A percentile compares a stretch with the other conserved stretches of the same genome.
phyloP scores from a whole-genome alignment of 768 basidiomycete species.

The Collybiopsis luxurians region DNA sequence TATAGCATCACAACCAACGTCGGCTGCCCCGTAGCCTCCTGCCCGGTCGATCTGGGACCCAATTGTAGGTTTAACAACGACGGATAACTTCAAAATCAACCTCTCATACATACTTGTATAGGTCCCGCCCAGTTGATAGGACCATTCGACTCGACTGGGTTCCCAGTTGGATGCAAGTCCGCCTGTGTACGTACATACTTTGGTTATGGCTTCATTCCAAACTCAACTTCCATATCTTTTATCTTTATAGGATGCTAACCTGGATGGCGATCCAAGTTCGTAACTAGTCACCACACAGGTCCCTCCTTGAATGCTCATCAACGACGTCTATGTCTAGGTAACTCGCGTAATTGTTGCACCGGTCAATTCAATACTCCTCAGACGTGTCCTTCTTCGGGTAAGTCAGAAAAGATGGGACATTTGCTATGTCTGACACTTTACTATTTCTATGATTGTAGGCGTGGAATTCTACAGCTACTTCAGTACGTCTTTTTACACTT shows the following conservation, averaged over 20 bases:
- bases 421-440: not conserved
- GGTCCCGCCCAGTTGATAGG: conserved; percentile 45
- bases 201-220: not conserved
- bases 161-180: conserved; percentile 51
- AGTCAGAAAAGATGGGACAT: not conserved
- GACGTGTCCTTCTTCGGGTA: conserved; percentile 33
- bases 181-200: conserved; percentile 39
- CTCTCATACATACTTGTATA: conserved; percentile 10
- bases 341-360: conserved; percentile 38
- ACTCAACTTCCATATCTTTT: not conserved
- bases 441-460: conserved; percentile 9
- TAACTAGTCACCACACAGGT: too few relatives aligned
- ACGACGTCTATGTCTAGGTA: too few relatives aligned
- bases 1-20: conserved; percentile 47
- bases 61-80: conserved; percentile 1
- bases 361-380: conserved; percentile 28
- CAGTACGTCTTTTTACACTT: conserved; percentile 8
- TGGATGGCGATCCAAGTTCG: conserved; percentile 22
- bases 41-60: conserved; percentile 46
- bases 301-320: too few relatives aligned
- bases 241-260: conserved; percentile 19
- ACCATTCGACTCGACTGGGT: conserved; percentile 43
- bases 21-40: conserved; percentile 54
- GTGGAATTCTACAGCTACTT: conserved; percentile 24
- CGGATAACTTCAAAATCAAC: not conserved